Percentiles rank a stretch among this genome's conserved stretches.
These are phyloP conservation scores for Bretschneidera sinensis DNA, from an alignment of 345 rosid genomes.

Conservation along the genomic window DNA sequence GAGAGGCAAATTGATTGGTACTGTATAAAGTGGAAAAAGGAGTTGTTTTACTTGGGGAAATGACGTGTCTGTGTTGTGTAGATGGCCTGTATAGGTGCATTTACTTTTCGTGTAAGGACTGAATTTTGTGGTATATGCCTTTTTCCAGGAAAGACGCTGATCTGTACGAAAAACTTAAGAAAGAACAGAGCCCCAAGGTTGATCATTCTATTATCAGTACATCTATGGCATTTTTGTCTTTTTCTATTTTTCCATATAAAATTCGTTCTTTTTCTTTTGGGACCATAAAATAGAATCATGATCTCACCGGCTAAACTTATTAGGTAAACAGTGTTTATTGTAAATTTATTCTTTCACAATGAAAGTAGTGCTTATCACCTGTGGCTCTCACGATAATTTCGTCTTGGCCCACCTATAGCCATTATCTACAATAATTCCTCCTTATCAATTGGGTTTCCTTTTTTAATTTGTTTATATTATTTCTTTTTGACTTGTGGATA, in stretches of 20 bases:
- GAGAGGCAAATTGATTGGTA: neutral
- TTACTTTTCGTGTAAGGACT: neutral
- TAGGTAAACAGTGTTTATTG: neutral
- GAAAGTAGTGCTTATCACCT: no score
- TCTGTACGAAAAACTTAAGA: slow-evolving; percentile 59
- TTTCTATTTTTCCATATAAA: neutral
- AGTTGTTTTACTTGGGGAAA: neutral
- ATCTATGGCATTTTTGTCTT: neutral
- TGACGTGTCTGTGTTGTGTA: neutral
- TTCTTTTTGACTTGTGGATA: no score
- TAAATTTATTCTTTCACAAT: neutral
- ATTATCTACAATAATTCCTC: no score
- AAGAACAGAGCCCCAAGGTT: slow-evolving; percentile 89
- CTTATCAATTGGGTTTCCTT: no score
- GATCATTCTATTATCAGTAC: slow-evolving; percentile 3
- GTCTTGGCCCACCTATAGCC: no score
- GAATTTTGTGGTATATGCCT: neutral
- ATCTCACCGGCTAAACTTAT: no score
- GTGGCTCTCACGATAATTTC: no score
- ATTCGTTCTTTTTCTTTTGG: neutral
- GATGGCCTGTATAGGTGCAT: neutral
- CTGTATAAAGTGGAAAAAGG: neutral
- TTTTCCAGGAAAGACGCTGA: slow-evolving; percentile 61
- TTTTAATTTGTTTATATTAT: no score
- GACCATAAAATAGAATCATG: neutral